These are phyloP conservation scores for Thraustochytrium striatum DNA, from an alignment of 352 stramenopile genomes.

Conservation along the genomic window DNA sequence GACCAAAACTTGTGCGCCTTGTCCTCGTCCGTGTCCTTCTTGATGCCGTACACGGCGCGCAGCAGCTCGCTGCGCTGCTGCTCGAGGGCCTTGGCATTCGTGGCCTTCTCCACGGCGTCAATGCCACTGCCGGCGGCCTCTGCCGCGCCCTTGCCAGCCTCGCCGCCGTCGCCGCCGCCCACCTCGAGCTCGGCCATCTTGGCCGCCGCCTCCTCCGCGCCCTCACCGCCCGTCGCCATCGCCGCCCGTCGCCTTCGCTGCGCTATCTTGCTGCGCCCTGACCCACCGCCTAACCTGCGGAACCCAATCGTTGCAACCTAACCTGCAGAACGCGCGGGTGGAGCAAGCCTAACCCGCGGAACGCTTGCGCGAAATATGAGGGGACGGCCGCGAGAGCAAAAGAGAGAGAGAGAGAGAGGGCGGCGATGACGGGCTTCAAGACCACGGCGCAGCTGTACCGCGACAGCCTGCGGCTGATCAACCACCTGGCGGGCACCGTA, in stretches of 20 bases:
- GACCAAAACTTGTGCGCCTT: constrained; percentile 77
- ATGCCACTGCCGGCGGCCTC: neutral
- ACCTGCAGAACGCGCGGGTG: too few relatives aligned
- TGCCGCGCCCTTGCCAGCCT: neutral
- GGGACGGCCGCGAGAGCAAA: too few relatives aligned
- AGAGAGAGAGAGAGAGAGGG: too few relatives aligned
- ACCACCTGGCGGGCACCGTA: constrained; percentile 46
- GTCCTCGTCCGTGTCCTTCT: neutral
- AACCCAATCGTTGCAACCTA: too few relatives aligned
- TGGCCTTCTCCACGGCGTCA: neutral
- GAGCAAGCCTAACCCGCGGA: too few relatives aligned
- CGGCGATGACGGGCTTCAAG: constrained; percentile 38
- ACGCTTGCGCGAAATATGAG: too few relatives aligned
- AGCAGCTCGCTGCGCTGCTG: neutral
- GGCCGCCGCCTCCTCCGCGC: too few relatives aligned
- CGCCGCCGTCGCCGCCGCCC: neutral
- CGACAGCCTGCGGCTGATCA: constrained; percentile 46
- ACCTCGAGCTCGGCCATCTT: neutral
- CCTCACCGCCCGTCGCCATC: neutral
- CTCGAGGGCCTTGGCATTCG: neutral
- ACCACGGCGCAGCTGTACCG: constrained; percentile 46
- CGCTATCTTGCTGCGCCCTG: neutral
- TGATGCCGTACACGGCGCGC: neutral
- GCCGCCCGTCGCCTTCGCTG: too few relatives aligned
- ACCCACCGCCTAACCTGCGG: too few relatives aligned